Base-by-base conservation (phyloP, 2,329 filamentous ascomycete genomes). In the Albophoma yamanashiensis region DNA sequence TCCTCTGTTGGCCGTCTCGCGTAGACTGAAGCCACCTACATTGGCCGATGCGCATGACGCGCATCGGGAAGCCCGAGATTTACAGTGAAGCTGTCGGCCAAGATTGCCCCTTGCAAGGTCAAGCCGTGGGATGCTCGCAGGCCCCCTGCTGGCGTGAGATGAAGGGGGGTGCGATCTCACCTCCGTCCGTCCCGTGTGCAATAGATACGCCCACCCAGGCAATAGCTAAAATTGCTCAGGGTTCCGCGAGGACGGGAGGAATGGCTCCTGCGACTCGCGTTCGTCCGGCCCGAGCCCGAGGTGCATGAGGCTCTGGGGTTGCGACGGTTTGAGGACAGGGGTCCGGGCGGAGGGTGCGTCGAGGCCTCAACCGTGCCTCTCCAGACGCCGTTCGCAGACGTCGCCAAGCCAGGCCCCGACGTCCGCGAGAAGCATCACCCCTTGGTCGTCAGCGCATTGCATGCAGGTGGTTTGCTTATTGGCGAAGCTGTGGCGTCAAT, bases 261-360 rank as follows among this genome's bases (percentile, higher is more conserved):
- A n/a, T 36, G 52, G 40, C 31, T 39, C 17, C 55, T 31, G 45
- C 57, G 59, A 57, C 59, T 60, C 59, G 45, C 39, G 55, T 60
- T 60, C 59, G 59, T 60, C 55, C 59, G 55, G 55, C 58, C 42
- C 39, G 55, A 53, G 31, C 58, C 42, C 39, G 58, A 58, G 20
- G n/a, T n/a, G 57, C 57, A 53, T 52, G 36, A 40, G 36, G 45
- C n/a, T 39, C 31, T 47, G 43, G 43, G 57, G 42, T 40, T 31
- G 55, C 27, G 39, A 56, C 25, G 39, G 55, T 56, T 56, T 56
- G 55, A 56, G 5, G 42, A 50, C 45, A 50, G 57, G 57, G 42
- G 42, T 31, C 12, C 2, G 55, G 27, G 39, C 20, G 55, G 43
- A n/a, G 39, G 27, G 39, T 11, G 55, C 34, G 25, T 15, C 12